A percentile compares a stretch with the other conserved stretches of the same genome.
phyloP scores from a whole-genome alignment of 78 protist species.

The Tieghemostelium lacteum region DNA sequence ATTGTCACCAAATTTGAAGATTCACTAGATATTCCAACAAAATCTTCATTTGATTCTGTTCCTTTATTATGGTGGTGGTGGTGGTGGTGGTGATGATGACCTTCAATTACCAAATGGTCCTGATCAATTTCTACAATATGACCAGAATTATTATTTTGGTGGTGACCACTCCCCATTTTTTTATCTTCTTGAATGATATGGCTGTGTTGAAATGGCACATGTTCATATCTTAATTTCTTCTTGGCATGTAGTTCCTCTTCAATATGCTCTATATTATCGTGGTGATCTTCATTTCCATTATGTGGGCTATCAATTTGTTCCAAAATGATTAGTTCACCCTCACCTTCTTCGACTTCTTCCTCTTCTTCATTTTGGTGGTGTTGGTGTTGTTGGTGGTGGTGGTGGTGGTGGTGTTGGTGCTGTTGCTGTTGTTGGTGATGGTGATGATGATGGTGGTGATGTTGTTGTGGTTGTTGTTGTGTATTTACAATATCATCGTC shows the following conservation, averaged over 20 bases:
- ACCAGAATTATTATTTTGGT: not conserved
- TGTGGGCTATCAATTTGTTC: not conserved
- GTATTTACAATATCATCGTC: not conserved
- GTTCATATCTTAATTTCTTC: not conserved
- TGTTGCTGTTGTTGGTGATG: not conserved
- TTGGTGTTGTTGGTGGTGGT: too few relatives aligned
- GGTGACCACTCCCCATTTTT: not conserved
- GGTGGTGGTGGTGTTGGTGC: too few relatives aligned
- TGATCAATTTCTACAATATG: not conserved
- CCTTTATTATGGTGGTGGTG: too few relatives aligned
- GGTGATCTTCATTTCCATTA: not conserved
- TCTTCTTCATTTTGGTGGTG: too few relatives aligned
- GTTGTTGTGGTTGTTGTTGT: not conserved
- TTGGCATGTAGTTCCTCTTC: not conserved
- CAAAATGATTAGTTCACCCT: too few relatives aligned
- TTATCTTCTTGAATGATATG: not conserved
- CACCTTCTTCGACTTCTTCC: too few relatives aligned
- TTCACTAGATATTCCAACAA: too few relatives aligned
- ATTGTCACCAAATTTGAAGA: too few relatives aligned
- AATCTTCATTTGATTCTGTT: too few relatives aligned
- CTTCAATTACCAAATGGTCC: not conserved
- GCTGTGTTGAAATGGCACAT: not conserved
- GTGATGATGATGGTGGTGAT: not conserved
- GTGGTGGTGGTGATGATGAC: not conserved
- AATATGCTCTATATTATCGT: not conserved